phyloP scores from a whole-genome alignment of 306 rosid species.

The Calophaca sinica region DNA sequence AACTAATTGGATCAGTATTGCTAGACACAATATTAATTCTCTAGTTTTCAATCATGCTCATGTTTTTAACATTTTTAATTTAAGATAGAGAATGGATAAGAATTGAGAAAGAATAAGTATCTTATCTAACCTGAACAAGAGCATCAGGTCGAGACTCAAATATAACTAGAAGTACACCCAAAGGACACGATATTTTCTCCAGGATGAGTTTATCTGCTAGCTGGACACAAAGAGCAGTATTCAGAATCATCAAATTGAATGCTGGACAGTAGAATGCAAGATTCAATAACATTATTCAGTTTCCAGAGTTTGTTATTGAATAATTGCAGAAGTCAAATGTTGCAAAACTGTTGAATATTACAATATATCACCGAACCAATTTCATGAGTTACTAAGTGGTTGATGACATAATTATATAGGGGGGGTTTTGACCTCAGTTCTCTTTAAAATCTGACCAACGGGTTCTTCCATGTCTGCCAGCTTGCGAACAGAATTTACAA shows the following conservation, averaged over 20 bases:
- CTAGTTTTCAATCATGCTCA: slow-evolving; percentile 7
- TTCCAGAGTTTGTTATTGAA: background rate
- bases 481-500: slow-evolving; percentile 76
- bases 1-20: background rate
- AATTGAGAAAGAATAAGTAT: slow-evolving; percentile 30
- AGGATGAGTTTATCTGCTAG: slow-evolving; percentile 78
- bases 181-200: slow-evolving; percentile 78
- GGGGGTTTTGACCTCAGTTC: slow-evolving; percentile 71
- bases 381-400: background rate
- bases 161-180: slow-evolving; percentile 88
- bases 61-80: slow-evolving; percentile 24
- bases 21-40: slow-evolving; percentile 15
- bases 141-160: slow-evolving; percentile 98
- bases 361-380: background rate
- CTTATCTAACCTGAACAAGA: slow-evolving; percentile 80
- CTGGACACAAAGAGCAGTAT: slow-evolving; percentile 61
- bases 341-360: background rate
- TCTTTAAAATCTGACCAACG: slow-evolving; percentile 71
- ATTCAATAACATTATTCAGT: background rate
- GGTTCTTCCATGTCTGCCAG: slow-evolving; percentile 92
- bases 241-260: slow-evolving; percentile 41
- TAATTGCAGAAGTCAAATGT: background rate
- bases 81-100: slow-evolving; percentile 12
- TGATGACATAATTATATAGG: slow-evolving; percentile 16
- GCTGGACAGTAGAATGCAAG: background rate